phyloP scores from a whole-genome alignment of 108 stramenopile species.

The Cyclotella choctawhatcheeana region DNA sequence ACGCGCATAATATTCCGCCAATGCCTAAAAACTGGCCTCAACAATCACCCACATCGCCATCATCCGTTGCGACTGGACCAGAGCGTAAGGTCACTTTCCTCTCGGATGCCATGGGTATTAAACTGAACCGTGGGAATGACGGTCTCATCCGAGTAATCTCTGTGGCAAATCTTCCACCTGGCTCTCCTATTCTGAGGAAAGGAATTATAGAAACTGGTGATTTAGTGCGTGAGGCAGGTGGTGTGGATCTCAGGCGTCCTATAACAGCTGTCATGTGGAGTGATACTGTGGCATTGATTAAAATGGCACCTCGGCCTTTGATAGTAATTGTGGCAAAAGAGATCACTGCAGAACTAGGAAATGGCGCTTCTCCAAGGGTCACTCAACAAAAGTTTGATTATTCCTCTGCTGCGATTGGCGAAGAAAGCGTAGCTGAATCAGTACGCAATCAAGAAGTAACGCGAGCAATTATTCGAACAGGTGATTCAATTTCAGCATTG shows the following conservation, averaged over 20 bases:
- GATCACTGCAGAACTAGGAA: constrained; percentile 33
- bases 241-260: constrained; percentile 84
- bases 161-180: constrained; percentile 65
- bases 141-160: constrained; percentile 84
- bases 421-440: constrained; percentile 4
- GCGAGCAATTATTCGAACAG: too few species aligned
- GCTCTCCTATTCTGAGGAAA: constrained; percentile 71
- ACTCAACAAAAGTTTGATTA: constrained; percentile 38
- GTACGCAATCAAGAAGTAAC: neutral
- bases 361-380: constrained; percentile 23
- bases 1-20: constrained; percentile 70
- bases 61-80: constrained; percentile 56
- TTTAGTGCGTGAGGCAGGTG: constrained; percentile 83
- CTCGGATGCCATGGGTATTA: constrained; percentile 83
- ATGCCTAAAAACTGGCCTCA: constrained; percentile 85
- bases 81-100: constrained; percentile 77
- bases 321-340: constrained; percentile 73
- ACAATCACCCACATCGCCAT: constrained; percentile 63
- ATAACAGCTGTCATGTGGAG: constrained; percentile 92
- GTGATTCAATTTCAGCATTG: constrained; percentile 6
- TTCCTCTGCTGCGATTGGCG: constrained; percentile 18
- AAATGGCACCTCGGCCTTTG: constrained; percentile 85
- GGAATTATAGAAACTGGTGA: constrained; percentile 78
- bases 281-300: constrained; percentile 88
- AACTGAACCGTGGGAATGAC: constrained; percentile 86